A percentile compares a stretch with the other conserved stretches of the same genome.
Conservation (phyloP, 1,139 yeast genomes). For the Chernovozyma aurita region DNA sequence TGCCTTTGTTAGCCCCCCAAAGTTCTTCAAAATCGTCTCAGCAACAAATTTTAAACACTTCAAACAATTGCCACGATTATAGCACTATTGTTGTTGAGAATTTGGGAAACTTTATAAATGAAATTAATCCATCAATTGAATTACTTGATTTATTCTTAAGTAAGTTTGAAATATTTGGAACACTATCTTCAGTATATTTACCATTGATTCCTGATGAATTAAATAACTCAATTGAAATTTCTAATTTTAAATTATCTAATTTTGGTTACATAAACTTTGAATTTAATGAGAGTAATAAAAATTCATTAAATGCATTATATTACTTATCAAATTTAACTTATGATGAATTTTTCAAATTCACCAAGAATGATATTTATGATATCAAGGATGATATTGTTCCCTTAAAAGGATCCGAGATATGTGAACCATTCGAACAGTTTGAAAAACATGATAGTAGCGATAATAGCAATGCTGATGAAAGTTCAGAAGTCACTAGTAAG, state of each 20-base stretch:
- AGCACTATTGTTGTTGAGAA: constrained; percentile 45
- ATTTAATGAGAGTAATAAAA: constrained; percentile 16
- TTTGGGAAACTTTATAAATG: constrained; percentile 29
- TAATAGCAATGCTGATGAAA: constrained; percentile 4
- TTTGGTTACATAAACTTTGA: constrained; percentile 32
- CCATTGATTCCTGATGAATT: constrained; percentile 24
- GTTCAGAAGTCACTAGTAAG: constrained; percentile 8
- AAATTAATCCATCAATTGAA: constrained; percentile 12
- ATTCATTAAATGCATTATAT: constrained; percentile 28
- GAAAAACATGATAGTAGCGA: not conserved
- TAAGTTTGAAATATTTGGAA: constrained; percentile 34
- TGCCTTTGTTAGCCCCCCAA: not conserved
- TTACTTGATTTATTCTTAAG: constrained; percentile 21
- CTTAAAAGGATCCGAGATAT: not conserved
- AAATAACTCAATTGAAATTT: constrained; percentile 12
- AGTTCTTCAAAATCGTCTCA: not conserved
- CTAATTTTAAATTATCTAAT: constrained; percentile 16
- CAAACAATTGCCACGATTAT: constrained; percentile 26
- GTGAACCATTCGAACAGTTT: constrained; percentile 1
- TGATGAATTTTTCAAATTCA: constrained; percentile 22
- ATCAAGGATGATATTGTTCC: constrained; percentile 10
- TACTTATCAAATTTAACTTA: constrained; percentile 25
- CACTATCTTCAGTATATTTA: constrained; percentile 41
- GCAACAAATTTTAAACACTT: not conserved
- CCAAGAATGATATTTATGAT: constrained; percentile 13